A percentile compares a stretch with the other conserved stretches of the same genome.
phyloP scores from a whole-genome alignment of 2,329 filamentous ascomycete species.

The Exophiala mesophila region DNA sequence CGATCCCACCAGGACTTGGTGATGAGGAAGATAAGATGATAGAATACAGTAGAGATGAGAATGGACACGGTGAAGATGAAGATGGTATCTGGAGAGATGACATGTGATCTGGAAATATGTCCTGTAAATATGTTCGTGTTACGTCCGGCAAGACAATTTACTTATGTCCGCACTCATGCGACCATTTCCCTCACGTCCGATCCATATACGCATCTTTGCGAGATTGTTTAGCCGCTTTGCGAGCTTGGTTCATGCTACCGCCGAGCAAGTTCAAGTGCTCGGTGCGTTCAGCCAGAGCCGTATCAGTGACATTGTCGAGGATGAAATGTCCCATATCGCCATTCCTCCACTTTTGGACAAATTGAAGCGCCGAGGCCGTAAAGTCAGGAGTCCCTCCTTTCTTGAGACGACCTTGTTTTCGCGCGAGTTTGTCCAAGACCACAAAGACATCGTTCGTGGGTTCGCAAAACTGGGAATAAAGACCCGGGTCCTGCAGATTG shows the following conservation, averaged over 20 bases:
- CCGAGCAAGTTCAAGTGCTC: conserved; percentile 31
- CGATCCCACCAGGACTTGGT: too few relatives aligned
- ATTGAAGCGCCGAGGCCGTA: conserved; percentile 70
- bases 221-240: conserved; percentile 35
- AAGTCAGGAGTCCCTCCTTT: conserved; percentile 67
- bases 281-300: conserved; percentile 48
- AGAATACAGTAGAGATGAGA: too few relatives aligned
- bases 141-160: too few relatives aligned
- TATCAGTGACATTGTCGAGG: conserved; percentile 68
- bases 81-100: too few relatives aligned
- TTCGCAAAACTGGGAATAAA: conserved; percentile 59
- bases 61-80: too few relatives aligned
- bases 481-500: conserved; percentile 59
- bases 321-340: conserved; percentile 72
- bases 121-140: too few relatives aligned
- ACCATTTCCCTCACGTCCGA: conserved; percentile 8
- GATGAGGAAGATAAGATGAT: too few relatives aligned
- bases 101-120: too few relatives aligned
- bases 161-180: too few relatives aligned
- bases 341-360: conserved; percentile 75
- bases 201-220: conserved; percentile 22
- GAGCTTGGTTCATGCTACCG: conserved; percentile 41
- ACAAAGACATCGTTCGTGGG: conserved; percentile 82
- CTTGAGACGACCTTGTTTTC: conserved; percentile 67
- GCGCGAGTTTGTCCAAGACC: conserved; percentile 67